Base-by-base conservation (phyloP, 2,329 filamentous ascomycete genomes). In the Pseudogymnoascus sp. region DNA sequence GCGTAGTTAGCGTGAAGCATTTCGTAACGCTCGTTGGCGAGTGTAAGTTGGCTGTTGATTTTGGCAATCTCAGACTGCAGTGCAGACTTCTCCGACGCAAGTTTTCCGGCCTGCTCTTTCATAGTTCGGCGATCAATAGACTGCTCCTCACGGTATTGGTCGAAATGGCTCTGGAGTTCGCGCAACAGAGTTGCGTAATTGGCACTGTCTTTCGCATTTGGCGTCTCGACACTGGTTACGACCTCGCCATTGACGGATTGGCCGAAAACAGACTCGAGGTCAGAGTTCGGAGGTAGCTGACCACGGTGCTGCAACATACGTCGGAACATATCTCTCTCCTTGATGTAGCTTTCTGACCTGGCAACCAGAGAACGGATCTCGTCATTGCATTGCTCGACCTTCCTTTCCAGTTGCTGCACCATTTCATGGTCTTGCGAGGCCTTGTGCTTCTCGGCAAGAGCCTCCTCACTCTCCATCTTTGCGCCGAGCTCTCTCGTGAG, bases 321-420 rank as follows among this genome's bases (percentile, higher is more conserved):
- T 21, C 93, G 88, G 87, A 97, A 97, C 85, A 97, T 97, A 73
- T 99, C 93, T 66, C 95, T 88, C 77, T 99, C 95, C 70, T 92
- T 91, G 73, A 95, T 91, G 74, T 96, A 96, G 74, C 91, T 96
- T 78, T 96, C 91, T 67, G 92, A 90, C 64, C 93, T 90, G 31
- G 89, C 86, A 46, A 89, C 86, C 68, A 96, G 88, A 11, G 89
- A 89, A 68, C 88, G 85, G 61, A 96, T 85, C 73, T 97, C 92
- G 67, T 97, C 93, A 64, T 91, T 87, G 74, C 87, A 93, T 74
- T 89, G 86, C 68, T 88, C 83, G 23, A 96, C 82, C 67, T 91
- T 87, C 62, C 88, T 84, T 66, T 90, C 82, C 34, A 95, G 78
- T 53, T 82, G 84, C 68, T 89, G 84, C n/a, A 95, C 82, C 73